Conservation (phyloP, 225 moss, liverwort and hornwort species). For the Bryoerythrophyllum caledonicum region DNA sequence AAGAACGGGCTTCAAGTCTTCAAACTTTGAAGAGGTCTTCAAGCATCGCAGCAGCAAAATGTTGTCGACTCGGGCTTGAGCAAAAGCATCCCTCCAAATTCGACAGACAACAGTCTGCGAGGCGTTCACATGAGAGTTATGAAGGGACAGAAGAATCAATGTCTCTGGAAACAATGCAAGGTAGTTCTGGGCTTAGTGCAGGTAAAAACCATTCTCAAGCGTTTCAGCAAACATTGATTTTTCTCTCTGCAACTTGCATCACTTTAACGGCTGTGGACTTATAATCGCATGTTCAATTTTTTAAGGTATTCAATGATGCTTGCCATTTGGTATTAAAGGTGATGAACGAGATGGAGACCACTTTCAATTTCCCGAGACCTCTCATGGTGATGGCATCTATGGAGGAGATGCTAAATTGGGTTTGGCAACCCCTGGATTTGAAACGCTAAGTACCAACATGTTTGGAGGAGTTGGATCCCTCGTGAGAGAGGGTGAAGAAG, state of each 20-base stretch:
- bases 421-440: slow-evolving; percentile 48
- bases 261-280: not conserved
- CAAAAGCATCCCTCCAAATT: slow-evolving; percentile 41
- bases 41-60: slow-evolving; percentile 42
- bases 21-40: slow-evolving; percentile 49
- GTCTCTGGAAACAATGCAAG: slow-evolving; percentile 40
- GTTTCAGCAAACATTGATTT: not conserved
- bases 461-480: slow-evolving; percentile 28
- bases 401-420: slow-evolving; percentile 36
- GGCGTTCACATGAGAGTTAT: slow-evolving; percentile 51
- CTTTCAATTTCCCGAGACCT: slow-evolving; percentile 40
- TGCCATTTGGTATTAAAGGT: slow-evolving; percentile 37
- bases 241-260: slow-evolving; percentile 11
- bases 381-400: slow-evolving; percentile 49
- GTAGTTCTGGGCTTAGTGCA: slow-evolving; percentile 37
- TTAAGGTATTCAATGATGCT: slow-evolving; percentile 8
- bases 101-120: slow-evolving; percentile 46
- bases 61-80: slow-evolving; percentile 32
- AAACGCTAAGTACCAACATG: slow-evolving; percentile 35
- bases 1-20: slow-evolving; percentile 57
- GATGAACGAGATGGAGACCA: slow-evolving; percentile 58
- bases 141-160: slow-evolving; percentile 47
- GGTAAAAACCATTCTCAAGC: slow-evolving; percentile 27
- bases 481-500: slow-evolving; percentile 35
- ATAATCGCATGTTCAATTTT: not conserved